These are phyloP conservation scores for Neonectria neomacrospora DNA, from an alignment of 2,329 filamentous ascomycete genomes.

Conservation along the genomic window DNA sequence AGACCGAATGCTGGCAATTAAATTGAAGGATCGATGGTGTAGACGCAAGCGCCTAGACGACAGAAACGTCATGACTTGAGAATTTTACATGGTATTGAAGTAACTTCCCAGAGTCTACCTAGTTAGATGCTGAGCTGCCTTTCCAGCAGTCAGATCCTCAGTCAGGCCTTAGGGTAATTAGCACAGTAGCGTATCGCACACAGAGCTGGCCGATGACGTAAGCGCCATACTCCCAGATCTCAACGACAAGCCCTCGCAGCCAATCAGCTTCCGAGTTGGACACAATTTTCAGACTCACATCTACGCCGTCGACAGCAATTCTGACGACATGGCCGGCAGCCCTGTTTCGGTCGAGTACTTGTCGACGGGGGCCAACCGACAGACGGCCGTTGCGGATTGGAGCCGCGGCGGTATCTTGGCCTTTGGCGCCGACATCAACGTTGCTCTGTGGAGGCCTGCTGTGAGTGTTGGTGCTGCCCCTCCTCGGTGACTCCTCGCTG, in stretches of 20 bases:
- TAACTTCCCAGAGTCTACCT: neutral
- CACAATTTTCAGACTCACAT: slow-evolving; percentile 51
- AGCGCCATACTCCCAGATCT: slow-evolving; percentile 35
- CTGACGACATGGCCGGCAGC: slow-evolving; percentile 44
- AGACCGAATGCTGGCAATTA: neutral
- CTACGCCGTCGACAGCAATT: slow-evolving; percentile 22
- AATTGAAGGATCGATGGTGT: too few relatives aligned
- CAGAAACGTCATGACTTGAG: neutral
- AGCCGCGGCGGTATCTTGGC: slow-evolving; percentile 77
- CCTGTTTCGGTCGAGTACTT: slow-evolving; percentile 63
- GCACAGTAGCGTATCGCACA: neutral
- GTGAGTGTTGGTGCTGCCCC: slow-evolving; percentile 60
- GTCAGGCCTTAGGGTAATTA: neutral
- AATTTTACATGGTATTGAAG: neutral
- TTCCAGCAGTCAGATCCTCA: too few relatives aligned
- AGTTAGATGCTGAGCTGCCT: too few relatives aligned
- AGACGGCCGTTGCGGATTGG: slow-evolving; percentile 93
- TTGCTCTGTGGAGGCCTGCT: slow-evolving; percentile 86
- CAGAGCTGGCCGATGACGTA: slow-evolving; percentile 38
- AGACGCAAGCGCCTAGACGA: too few relatives aligned
- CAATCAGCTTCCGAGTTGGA: slow-evolving; percentile 50
- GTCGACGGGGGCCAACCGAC: slow-evolving; percentile 87
- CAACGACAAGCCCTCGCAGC: slow-evolving; percentile 38
- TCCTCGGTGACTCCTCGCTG: neutral
- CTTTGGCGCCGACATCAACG: slow-evolving; percentile 88